phyloP scores from a whole-genome alignment of 495 filamentous ascomycete genomes.

The Trichoderma virens region DNA sequence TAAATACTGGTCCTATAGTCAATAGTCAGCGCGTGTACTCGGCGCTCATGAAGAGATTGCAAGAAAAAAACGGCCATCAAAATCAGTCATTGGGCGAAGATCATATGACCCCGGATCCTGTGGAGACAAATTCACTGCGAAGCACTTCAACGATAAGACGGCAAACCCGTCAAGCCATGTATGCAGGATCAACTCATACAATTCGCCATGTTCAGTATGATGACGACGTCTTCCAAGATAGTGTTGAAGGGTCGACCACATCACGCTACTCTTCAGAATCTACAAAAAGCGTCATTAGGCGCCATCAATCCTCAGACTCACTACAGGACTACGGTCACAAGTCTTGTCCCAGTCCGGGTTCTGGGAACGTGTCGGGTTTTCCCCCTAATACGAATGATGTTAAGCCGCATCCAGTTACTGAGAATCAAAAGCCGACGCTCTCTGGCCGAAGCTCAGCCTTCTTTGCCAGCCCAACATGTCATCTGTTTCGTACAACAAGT shows the following conservation, averaged over 20 bases:
- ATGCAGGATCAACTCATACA: constrained; percentile 23
- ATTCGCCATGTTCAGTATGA: constrained; percentile 18
- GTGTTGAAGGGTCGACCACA: background rate
- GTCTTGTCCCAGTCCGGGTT: background rate
- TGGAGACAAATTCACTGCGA: background rate
- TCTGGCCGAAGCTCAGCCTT: constrained; percentile 25
- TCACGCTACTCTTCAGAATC: constrained; percentile 10
- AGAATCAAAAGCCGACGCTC: background rate
- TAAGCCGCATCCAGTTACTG: background rate
- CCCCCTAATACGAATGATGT: background rate
- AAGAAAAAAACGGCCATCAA: constrained; percentile 23
- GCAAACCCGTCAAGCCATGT: background rate
- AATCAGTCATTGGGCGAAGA: background rate
- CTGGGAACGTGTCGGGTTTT: background rate
- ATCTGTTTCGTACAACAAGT: constrained; percentile 45
- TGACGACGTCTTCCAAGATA: constrained; percentile 12
- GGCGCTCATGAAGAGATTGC: constrained; percentile 62
- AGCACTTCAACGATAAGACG: background rate
- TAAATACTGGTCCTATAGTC: constrained; percentile 21
- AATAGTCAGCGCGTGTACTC: constrained; percentile 64
- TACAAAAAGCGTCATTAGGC: background rate
- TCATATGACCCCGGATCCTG: constrained; percentile 13
- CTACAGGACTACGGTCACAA: background rate
- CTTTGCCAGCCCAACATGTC: constrained; percentile 36
- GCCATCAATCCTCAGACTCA: background rate